Percentiles rank a stretch among this genome's conserved stretches.
phyloP scores from a whole-genome alignment of 495 filamentous ascomycete species.

The Daldinia caldariorum region DNA sequence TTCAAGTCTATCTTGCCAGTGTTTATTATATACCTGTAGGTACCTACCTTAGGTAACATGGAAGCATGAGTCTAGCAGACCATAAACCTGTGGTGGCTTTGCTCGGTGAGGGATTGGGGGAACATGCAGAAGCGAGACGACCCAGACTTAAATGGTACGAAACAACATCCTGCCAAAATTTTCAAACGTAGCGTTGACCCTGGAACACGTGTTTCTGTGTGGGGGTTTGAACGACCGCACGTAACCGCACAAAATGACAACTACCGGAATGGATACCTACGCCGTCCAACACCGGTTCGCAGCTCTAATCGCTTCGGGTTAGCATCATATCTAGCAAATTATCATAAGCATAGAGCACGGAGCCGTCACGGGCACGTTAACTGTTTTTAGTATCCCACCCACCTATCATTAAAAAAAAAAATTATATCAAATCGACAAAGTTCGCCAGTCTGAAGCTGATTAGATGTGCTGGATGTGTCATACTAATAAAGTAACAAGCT shows the following conservation, averaged over 20 bases:
- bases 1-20: background rate
- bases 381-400: slow-evolving; percentile 19
- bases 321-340: slow-evolving; percentile 17
- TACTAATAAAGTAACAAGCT: background rate
- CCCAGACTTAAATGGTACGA: slow-evolving; percentile 1
- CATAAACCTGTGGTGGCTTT: background rate
- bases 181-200: slow-evolving; percentile 25
- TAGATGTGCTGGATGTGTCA: slow-evolving; percentile 30
- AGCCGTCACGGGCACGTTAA: slow-evolving; percentile 26
- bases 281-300: slow-evolving; percentile 10
- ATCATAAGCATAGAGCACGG: slow-evolving; percentile 17
- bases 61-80: background rate
- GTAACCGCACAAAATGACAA: slow-evolving; percentile 18
- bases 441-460: background rate
- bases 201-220: slow-evolving; percentile 10
- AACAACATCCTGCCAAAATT: slow-evolving; percentile 18
- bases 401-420: too few relatives aligned
- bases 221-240: background rate
- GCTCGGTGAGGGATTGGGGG: slow-evolving; percentile 4
- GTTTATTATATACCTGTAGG: background rate
- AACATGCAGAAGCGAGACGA: background rate
- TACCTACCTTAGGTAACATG: too few relatives aligned
- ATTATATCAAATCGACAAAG: slow-evolving; percentile 10
- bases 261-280: slow-evolving; percentile 28
- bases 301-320: slow-evolving; percentile 15